Evolutionary conservation across 805 yeast species (phyloP).

Genomic region (Helenozyma rhizophorensis): DNA sequence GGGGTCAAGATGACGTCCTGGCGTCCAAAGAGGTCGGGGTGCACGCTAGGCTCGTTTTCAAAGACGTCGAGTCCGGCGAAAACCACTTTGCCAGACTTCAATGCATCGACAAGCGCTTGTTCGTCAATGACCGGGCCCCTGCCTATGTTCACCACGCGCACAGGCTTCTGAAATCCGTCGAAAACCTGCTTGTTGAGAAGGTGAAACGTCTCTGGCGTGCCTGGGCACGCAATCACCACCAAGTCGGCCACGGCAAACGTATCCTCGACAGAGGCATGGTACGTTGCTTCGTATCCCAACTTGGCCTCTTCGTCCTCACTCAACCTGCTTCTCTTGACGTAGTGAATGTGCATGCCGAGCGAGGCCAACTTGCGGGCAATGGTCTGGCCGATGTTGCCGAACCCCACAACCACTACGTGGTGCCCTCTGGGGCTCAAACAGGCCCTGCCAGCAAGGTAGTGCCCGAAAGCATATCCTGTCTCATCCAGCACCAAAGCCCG

Average conservation of each 20-base stretch:
- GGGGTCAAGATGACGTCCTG: slow-evolving; percentile 66
- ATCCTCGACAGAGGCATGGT: slow-evolving; percentile 30
- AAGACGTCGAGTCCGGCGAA: slow-evolving; percentile 75
- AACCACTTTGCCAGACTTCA: slow-evolving; percentile 54
- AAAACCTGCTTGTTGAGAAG: slow-evolving; percentile 49
- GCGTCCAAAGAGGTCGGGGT: slow-evolving; percentile 46
- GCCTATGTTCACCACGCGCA: slow-evolving; percentile 69
- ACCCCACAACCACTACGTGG: slow-evolving; percentile 62
- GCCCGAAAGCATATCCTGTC: slow-evolving; percentile 36
- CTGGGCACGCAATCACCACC: slow-evolving; percentile 65
- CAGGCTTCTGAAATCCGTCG: slow-evolving; percentile 44
- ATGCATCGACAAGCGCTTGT: slow-evolving; percentile 56
- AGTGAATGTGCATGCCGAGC: slow-evolving; percentile 64
- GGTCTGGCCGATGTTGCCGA: slow-evolving; percentile 69
- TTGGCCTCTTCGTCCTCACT: slow-evolving; percentile 23
- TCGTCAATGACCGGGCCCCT: slow-evolving; percentile 69
- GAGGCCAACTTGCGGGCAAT: slow-evolving; percentile 52
- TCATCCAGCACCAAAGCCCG: slow-evolving; percentile 18
- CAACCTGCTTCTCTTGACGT: slow-evolving; percentile 52
- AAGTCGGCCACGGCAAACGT: slow-evolving; percentile 46
- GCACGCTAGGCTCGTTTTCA: slow-evolving; percentile 57
- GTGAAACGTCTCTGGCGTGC: slow-evolving; percentile 52
- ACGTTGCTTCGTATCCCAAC: slow-evolving; percentile 45
- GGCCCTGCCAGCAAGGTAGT: slow-evolving; percentile 41
- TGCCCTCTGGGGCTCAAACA: slow-evolving; percentile 52